A percentile compares a stretch with the other conserved stretches of the same genome.
Evolutionary conservation across 2,329 filamentous ascomycete species (phyloP).

Genomic region (Xylariaceae sp.): DNA sequence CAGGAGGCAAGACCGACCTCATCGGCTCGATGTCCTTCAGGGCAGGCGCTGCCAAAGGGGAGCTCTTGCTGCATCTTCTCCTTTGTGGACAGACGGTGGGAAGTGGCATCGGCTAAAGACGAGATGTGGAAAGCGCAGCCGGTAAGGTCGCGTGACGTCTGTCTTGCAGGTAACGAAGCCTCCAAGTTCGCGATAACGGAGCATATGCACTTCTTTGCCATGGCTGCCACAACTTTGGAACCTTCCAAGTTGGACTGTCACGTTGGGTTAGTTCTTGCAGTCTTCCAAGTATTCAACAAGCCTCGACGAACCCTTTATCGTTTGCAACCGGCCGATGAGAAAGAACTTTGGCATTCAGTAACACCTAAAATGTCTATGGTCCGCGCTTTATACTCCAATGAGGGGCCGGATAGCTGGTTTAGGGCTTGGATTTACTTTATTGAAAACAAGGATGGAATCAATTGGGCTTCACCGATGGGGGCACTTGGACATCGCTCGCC

Average conservation of each 20-base stretch:
- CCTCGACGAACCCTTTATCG: no score
- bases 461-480: no score
- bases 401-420: not conserved
- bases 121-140: conserved; percentile 1
- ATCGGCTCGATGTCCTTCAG: not conserved
- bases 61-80: not conserved
- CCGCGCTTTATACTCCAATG: not conserved
- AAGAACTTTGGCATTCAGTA: not conserved
- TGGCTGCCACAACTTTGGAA: no score
- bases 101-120: not conserved
- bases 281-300: not conserved
- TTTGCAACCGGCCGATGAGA: no score
- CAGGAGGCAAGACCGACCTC: not conserved
- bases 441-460: not conserved
- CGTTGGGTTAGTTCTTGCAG: not conserved
- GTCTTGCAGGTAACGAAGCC: not conserved
- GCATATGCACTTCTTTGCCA: not conserved
- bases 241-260: no score
- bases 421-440: not conserved
- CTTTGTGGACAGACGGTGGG: not conserved
- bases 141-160: not conserved
- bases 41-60: not conserved
- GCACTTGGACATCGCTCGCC: no score
- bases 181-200: not conserved
- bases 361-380: not conserved